These are phyloP conservation scores for Neohortaea acidophila DNA, from an alignment of 495 filamentous ascomycete species.

Conservation along the genomic window DNA sequence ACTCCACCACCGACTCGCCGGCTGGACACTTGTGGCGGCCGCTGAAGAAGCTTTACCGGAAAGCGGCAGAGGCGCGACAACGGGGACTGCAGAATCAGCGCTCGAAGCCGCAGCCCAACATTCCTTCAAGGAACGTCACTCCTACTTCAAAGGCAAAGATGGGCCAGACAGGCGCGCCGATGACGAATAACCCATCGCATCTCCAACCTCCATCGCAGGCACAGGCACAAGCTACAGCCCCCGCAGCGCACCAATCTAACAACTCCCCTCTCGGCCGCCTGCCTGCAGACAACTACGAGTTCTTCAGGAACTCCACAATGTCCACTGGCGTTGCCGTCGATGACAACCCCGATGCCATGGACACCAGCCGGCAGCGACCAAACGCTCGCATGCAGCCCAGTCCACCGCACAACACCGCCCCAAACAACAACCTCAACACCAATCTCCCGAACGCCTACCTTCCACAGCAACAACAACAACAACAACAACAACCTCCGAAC, in stretches of 20 bases:
- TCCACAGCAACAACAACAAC: too few species aligned
- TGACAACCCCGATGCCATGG: neutral
- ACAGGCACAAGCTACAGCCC: slow-evolving; percentile 13
- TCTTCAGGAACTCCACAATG: slow-evolving; percentile 8
- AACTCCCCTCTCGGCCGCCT: slow-evolving; percentile 10
- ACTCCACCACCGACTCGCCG: slow-evolving; percentile 35
- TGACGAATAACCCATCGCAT: too few species aligned
- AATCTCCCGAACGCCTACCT: too few species aligned
- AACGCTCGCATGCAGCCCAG: too few species aligned
- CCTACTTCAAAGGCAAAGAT: too few species aligned
- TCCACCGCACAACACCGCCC: too few species aligned
- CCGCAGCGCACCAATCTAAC: slow-evolving; percentile 6
- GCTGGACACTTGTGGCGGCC: slow-evolving; percentile 60
- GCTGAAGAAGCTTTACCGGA: slow-evolving; percentile 53
- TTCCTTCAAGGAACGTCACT: too few species aligned
- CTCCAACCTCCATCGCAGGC: slow-evolving; percentile 16
- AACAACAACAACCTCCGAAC: too few species aligned
- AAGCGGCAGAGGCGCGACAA: slow-evolving; percentile 41
- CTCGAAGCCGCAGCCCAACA: slow-evolving; percentile 7
- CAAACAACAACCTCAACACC: too few species aligned
- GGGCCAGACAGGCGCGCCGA: too few species aligned
- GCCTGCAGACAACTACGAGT: slow-evolving; percentile 15
- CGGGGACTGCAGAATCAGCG: slow-evolving; percentile 25
- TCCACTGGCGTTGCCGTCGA: neutral
- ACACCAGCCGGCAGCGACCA: neutral